These are phyloP conservation scores for Schwanniomyces sp. DNA, from an alignment of 805 yeast genomes.

Conservation along the genomic window DNA sequence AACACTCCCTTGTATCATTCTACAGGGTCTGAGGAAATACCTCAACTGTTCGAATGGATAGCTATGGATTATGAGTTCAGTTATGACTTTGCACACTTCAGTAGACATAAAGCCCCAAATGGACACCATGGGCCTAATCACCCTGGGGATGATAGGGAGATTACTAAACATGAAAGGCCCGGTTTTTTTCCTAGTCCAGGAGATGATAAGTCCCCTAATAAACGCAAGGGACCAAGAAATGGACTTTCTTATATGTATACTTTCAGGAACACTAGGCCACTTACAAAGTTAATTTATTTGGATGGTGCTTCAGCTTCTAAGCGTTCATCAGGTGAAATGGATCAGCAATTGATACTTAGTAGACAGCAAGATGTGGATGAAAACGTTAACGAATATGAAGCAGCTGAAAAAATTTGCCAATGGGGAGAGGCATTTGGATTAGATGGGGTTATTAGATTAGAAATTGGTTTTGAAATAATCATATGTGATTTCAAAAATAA, in stretches of 20 bases:
- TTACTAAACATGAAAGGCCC: not conserved
- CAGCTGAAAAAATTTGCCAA: constrained; percentile 52
- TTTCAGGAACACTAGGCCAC: constrained; percentile 46
- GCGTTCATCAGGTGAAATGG: constrained; percentile 58
- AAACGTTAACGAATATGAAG: constrained; percentile 36
- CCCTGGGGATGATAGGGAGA: constrained; percentile 3
- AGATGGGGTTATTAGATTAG: constrained; percentile 60
- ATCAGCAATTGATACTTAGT: constrained; percentile 34
- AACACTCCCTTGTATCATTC: constrained; percentile 61
- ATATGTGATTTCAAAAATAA: constrained; percentile 58
- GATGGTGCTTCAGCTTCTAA: constrained; percentile 75
- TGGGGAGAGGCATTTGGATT: constrained; percentile 57
- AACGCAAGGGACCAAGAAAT: constrained; percentile 1
- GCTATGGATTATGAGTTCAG: constrained; percentile 67
- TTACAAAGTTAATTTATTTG: constrained; percentile 49
- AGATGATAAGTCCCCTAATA: not conserved
- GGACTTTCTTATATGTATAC: constrained; percentile 36
- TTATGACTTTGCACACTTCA: constrained; percentile 41
- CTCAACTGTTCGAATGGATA: constrained; percentile 56
- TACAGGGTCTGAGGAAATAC: constrained; percentile 40
- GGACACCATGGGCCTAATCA: constrained; percentile 5
- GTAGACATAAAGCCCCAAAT: not conserved
- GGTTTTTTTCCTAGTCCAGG: not conserved
- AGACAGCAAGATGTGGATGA: constrained; percentile 20
- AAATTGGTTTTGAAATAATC: constrained; percentile 61